Conservation (phyloP, 2,329 filamentous ascomycete genomes). For the Aspergillus sclerotialis region DNA sequence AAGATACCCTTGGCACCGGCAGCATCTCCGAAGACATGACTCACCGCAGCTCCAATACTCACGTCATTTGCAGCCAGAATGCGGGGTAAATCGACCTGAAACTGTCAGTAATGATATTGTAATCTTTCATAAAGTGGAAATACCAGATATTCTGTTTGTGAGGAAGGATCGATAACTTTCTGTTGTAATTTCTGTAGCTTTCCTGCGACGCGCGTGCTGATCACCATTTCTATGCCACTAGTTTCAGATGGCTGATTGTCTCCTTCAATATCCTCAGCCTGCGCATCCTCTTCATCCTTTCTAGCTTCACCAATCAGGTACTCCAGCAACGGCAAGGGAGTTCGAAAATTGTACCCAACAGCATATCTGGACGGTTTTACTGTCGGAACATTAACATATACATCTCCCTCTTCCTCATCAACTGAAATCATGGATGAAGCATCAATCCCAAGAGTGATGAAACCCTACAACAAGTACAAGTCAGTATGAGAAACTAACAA, state of each 20-base stretch:
- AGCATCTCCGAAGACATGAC: constrained; percentile 21
- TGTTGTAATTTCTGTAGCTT: constrained; percentile 17
- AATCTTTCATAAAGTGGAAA: neutral
- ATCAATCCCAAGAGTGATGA: constrained; percentile 28
- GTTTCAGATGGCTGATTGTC: constrained; percentile 7
- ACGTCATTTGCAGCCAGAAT: constrained; percentile 21
- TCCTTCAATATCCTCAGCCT: constrained; percentile 10
- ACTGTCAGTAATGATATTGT: constrained; percentile 6
- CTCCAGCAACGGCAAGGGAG: constrained; percentile 23
- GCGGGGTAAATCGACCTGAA: constrained; percentile 24
- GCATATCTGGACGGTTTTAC: constrained; percentile 18
- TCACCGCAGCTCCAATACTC: constrained; percentile 25
- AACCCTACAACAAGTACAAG: constrained; percentile 17
- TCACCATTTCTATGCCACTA: constrained; percentile 18
- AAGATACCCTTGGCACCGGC: constrained; percentile 20
- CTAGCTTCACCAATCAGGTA: constrained; percentile 12
- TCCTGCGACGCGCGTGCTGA: constrained; percentile 27
- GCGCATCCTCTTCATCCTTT: constrained; percentile 10
- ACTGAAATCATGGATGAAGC: constrained; percentile 26
- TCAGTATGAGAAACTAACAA: no score
- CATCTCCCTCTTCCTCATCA: constrained; percentile 20
- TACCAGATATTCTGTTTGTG: neutral
- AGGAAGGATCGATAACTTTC: constrained; percentile 15
- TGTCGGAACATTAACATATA: constrained; percentile 22
- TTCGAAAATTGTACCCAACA: constrained; percentile 28